Evolutionary conservation across 2,329 filamentous ascomycete genomes (phyloP).

Genomic region (Alternaria brassicae): DNA sequence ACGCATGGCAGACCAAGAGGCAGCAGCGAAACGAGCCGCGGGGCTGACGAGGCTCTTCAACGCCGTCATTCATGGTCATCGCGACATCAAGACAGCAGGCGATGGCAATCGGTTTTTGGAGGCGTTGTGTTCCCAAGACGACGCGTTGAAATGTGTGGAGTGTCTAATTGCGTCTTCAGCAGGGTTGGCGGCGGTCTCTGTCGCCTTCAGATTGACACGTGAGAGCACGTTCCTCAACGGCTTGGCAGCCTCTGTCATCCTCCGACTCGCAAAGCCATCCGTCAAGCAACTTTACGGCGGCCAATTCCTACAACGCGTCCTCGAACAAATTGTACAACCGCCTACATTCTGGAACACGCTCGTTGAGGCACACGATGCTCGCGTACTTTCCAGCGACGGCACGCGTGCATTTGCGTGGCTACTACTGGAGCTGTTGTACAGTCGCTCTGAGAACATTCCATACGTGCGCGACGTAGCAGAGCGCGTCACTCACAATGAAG

Average conservation of each 20-base stretch:
- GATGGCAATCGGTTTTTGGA: conserved; percentile 59
- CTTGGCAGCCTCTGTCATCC: conserved; percentile 40
- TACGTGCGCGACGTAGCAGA: conserved; percentile 38
- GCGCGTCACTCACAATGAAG: conserved; percentile 24
- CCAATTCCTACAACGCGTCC: conserved; percentile 57
- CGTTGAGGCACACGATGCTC: conserved; percentile 38
- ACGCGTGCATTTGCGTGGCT: conserved; percentile 50
- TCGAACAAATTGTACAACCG: conserved; percentile 59
- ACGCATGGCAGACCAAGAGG: conserved; percentile 29
- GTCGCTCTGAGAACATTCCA: conserved; percentile 33
- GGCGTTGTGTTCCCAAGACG: conserved; percentile 54
- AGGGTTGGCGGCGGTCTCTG: conserved; percentile 47
- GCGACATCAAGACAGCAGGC: conserved; percentile 46
- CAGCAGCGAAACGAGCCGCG: conserved; percentile 31
- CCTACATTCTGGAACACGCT: conserved; percentile 63
- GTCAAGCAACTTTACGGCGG: conserved; percentile 61
- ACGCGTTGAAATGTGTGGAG: conserved; percentile 52
- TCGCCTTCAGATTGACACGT: conserved; percentile 54
- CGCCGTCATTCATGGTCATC: conserved; percentile 50
- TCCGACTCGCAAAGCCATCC: conserved; percentile 51
- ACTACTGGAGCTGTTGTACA: conserved; percentile 58
- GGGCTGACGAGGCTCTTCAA: conserved; percentile 53
- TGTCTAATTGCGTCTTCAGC: conserved; percentile 33
- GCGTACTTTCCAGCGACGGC: conserved; percentile 30
- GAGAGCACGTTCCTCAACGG: conserved; percentile 57